Evolutionary conservation across 2,329 filamentous ascomycete genomes (phyloP), one percentile per base, ranked within the genome.

Genomic region (Pseudocercospora cruenta): DNA sequence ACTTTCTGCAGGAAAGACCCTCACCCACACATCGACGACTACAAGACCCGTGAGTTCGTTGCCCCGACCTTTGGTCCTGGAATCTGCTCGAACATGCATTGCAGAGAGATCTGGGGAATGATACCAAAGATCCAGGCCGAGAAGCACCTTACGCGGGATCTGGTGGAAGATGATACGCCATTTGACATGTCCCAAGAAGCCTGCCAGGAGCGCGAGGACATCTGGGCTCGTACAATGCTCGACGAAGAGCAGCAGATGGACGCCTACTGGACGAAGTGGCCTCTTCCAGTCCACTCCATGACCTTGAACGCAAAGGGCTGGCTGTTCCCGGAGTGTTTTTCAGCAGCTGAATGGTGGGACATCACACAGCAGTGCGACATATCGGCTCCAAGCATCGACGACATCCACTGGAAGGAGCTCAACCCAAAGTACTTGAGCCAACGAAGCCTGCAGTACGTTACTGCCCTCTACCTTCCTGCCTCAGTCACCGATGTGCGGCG

Each of bases 21-120:
- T 4, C 21, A 51, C 19, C 58, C 62, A 16, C 60, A 64, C 14
- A 31, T 53, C 26, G 43, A 53, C 14, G 68, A 68, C 49, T 57
- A 53, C 43, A 54, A 33, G n/a, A 10, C 4, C 14, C 64, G 63
- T 10, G 19, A 49, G 53, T 54, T 39, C 33, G 28, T 31, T 0
- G 43, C 33, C 2, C 55, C 31, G 9, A 67, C 60, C 1, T 70
- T 60, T 16, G 69, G 69, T 21, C 60, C 67, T 1, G 69, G 69
- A 1, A 60, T 69, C 10, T 69, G 67, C 55, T 26, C 24, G 22
- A 70, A 60, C 45, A 51, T 64, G 14, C 64, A 69, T 58, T 70
- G 69, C 47, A 58, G 62, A 31, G 39, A 55, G 4, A 14, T 28
- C 53, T 57, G 26, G 19, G 64, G 59, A n/a, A 60, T 60, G 53